A percentile compares a stretch with the other conserved stretches of the same genome.
Conservation (phyloP, 73 alveolate genomes). For the Paramecium biaurelia region DNA sequence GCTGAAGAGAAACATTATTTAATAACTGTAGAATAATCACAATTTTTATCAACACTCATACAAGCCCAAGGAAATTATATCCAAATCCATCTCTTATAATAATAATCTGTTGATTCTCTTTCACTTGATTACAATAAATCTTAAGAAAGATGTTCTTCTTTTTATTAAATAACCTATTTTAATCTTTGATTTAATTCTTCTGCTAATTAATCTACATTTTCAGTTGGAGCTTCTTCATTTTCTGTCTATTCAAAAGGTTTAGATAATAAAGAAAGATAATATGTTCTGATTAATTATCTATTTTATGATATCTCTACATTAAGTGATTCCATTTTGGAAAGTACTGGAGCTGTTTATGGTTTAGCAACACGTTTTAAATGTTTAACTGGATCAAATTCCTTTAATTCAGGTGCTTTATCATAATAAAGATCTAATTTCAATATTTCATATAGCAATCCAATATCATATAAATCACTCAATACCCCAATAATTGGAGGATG, state of each 20-base stretch:
- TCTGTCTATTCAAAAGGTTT: neutral
- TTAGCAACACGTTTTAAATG: slow-evolving; percentile 56
- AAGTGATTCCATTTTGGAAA: slow-evolving; percentile 35
- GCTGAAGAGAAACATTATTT: slow-evolving; percentile 67
- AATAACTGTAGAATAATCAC: slow-evolving; percentile 55
- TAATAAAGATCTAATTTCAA: slow-evolving; percentile 60
- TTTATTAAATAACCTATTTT: neutral
- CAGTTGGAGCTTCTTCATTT: slow-evolving; percentile 11
- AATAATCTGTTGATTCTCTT: slow-evolving; percentile 67
- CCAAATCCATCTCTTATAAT: slow-evolving; percentile 84
- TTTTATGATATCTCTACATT: slow-evolving; percentile 53
- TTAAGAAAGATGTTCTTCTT: neutral
- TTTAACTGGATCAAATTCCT: neutral
- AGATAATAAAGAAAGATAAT: slow-evolving; percentile 26
- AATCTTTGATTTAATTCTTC: neutral
- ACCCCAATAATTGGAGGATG: slow-evolving; percentile 78
- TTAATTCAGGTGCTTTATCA: slow-evolving; percentile 56
- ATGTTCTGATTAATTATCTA: slow-evolving; percentile 35
- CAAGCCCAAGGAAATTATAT: slow-evolving; percentile 80
- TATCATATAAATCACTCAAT: slow-evolving; percentile 64
- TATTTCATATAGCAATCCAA: slow-evolving; percentile 69
- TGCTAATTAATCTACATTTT: neutral
- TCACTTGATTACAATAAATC: neutral
- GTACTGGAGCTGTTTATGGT: neutral
- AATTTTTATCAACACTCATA: slow-evolving; percentile 60